These are phyloP conservation scores for Blastocystis sp. DNA, from an alignment of 352 stramenopile species.

Conservation along the genomic window DNA sequence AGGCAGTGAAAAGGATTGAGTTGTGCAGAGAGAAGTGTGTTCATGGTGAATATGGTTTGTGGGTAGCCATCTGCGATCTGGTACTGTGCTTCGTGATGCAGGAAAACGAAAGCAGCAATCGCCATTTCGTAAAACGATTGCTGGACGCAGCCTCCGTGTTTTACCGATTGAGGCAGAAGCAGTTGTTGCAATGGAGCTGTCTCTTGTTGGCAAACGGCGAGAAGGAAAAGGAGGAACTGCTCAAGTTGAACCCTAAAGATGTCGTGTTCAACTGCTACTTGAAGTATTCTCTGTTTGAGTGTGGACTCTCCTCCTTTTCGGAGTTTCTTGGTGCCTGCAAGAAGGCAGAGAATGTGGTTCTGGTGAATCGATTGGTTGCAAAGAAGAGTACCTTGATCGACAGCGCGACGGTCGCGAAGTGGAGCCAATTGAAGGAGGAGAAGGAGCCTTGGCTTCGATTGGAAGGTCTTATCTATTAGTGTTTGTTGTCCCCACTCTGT, in stretches of 20 bases:
- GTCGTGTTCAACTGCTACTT: neutral
- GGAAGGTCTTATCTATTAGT: no score
- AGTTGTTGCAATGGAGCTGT: neutral
- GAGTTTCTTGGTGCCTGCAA: no score
- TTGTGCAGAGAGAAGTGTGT: neutral
- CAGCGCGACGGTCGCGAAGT: no score
- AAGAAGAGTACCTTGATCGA: no score
- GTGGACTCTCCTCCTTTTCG: no score
- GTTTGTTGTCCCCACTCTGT: no score
- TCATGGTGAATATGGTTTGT: neutral
- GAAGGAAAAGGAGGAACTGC: neutral
- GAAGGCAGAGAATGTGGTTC: no score
- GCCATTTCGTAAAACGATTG: neutral
- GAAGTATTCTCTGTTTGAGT: no score
- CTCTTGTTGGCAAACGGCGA: no score
- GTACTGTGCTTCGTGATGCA: neutral
- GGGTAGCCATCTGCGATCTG: neutral
- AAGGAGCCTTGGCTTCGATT: no score
- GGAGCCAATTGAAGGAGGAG: no score
- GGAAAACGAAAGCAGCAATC: neutral
- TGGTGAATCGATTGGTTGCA: no score
- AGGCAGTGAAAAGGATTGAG: neutral
- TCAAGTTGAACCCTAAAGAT: neutral
- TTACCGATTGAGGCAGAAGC: neutral
- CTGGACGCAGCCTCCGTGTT: neutral